These are phyloP conservation scores for Boehmeria nivea DNA, from an alignment of 306 rosid species.

Conservation along the genomic window DNA sequence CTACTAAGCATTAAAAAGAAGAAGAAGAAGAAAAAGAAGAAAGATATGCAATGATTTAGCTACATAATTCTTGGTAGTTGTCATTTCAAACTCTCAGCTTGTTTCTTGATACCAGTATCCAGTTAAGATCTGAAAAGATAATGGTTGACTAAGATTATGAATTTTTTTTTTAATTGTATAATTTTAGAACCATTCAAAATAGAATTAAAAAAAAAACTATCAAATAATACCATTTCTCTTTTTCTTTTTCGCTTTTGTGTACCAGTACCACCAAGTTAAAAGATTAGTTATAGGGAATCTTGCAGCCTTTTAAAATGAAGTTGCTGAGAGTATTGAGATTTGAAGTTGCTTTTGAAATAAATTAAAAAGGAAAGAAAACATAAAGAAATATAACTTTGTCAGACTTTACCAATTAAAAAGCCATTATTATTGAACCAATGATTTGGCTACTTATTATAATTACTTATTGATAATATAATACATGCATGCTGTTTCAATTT, in stretches of 20 bases:
- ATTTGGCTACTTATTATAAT: not conserved
- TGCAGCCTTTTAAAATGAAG: constrained; percentile 8
- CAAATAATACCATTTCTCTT: too few relatives aligned
- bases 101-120: not conserved
- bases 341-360: too few relatives aligned
- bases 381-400: not conserved
- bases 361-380: not conserved
- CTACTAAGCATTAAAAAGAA: too few relatives aligned
- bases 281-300: constrained; percentile 2
- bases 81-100: not conserved
- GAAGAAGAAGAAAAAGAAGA: too few relatives aligned
- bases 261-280: constrained; percentile 1
- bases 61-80: not conserved
- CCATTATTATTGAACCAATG: not conserved
- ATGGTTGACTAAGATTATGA: not conserved
- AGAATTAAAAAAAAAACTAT: not conserved
- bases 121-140: not conserved
- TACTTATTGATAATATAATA: too few relatives aligned
- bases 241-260: not conserved
- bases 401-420: not conserved
- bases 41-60: not conserved
- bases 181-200: not conserved
- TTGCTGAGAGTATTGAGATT: too few relatives aligned
- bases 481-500: too few relatives aligned
- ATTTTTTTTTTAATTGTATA: not conserved